A percentile compares a stretch with the other conserved stretches of the same genome.
phyloP scores from a whole-genome alignment of 805 yeast species.

The Wickerhamiella domercqiae region DNA sequence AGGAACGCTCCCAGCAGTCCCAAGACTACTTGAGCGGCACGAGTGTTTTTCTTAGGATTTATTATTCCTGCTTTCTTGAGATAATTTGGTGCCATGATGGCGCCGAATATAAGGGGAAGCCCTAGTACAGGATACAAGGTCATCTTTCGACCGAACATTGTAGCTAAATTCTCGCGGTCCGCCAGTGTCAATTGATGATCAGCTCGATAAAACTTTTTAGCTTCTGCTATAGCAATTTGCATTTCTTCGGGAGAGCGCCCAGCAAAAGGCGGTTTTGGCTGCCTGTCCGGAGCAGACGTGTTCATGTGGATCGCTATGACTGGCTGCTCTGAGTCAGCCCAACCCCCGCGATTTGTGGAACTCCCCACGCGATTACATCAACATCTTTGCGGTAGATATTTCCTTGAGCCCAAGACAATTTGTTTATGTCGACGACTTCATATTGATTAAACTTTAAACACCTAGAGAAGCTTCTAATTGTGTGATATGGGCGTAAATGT shows the following conservation, averaged over 20 bases:
- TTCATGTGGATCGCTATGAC: too few relatives aligned
- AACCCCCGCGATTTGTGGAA: too few relatives aligned
- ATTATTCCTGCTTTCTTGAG: slow-evolving; percentile 9
- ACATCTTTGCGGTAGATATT: too few relatives aligned
- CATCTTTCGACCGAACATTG: slow-evolving; percentile 12
- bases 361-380: too few relatives aligned
- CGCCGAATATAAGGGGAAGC: slow-evolving; percentile 13
- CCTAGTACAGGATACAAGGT: slow-evolving; percentile 14
- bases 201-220: slow-evolving; percentile 12
- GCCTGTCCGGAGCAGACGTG: too few relatives aligned
- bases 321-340: too few relatives aligned
- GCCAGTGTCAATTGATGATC: slow-evolving; percentile 11
- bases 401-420: too few relatives aligned
- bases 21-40: slow-evolving; percentile 12
- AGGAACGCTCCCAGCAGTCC: slow-evolving; percentile 17
- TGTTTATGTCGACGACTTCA: too few relatives aligned
- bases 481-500: slow-evolving; percentile 16
- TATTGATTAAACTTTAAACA: not conserved
- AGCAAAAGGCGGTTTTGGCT: not conserved
- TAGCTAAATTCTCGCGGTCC: slow-evolving; percentile 11
- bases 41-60: slow-evolving; percentile 5
- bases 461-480: slow-evolving; percentile 14
- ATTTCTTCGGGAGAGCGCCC: not conserved
- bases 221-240: slow-evolving; percentile 3
- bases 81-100: slow-evolving; percentile 11